Conservation (phyloP, 768 basidiomycete species). For the Lactarius hatsudake region DNA sequence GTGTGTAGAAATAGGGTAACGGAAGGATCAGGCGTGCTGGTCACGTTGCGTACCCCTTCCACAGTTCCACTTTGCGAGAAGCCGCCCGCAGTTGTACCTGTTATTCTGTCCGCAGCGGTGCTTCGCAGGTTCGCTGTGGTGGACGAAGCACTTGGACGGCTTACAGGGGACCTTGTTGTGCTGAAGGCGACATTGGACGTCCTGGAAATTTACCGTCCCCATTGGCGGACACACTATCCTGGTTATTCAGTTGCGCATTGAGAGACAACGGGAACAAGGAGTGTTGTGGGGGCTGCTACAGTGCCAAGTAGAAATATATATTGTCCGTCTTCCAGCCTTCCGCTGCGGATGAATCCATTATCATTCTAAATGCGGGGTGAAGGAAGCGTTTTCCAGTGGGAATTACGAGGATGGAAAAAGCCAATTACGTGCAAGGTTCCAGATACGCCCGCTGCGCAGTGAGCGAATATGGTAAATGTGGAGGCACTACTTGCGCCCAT, state of each 20-base stretch:
- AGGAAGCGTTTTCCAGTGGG: too few species aligned
- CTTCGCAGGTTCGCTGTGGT: neutral
- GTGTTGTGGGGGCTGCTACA: neutral
- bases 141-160: neutral
- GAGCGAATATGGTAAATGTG: too few species aligned
- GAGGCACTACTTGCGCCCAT: neutral
- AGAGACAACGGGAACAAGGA: neutral
- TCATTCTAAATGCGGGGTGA: neutral
- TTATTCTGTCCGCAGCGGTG: neutral
- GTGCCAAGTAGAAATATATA: neutral
- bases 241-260: too few species aligned
- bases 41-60: neutral
- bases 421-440: too few species aligned
- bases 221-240: neutral
- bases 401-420: too few species aligned
- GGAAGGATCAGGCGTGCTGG: too few species aligned
- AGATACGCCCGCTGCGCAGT: too few species aligned
- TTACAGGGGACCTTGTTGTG: neutral
- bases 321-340: neutral
- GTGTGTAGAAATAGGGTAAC: neutral
- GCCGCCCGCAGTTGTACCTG: neutral
- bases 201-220: neutral
- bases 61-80: neutral
- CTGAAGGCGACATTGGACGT: neutral
- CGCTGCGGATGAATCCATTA: neutral